These are phyloP conservation scores for Erodium trifolium DNA, from an alignment of 441 rosid genomes.

Conservation along the genomic window DNA sequence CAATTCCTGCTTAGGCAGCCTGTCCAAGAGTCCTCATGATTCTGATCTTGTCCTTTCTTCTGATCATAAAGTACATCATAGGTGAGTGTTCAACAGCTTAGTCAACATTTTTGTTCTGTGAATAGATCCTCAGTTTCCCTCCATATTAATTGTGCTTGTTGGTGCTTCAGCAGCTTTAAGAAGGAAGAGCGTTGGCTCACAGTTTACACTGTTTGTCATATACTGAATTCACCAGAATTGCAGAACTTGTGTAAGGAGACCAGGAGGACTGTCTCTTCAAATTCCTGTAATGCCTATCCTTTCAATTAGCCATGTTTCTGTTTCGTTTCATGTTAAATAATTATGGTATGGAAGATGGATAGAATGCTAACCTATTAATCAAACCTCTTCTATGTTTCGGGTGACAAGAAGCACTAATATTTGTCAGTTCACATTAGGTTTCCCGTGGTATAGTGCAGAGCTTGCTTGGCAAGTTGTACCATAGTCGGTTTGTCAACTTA, in stretches of 20 bases:
- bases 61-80: slow-evolving; percentile 27
- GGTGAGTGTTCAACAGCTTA: slow-evolving; percentile 26
- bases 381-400: slow-evolving; percentile 7
- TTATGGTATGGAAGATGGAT: slow-evolving; percentile 12
- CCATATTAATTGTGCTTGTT: slow-evolving; percentile 15
- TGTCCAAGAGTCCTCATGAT: slow-evolving; percentile 33
- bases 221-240: slow-evolving; percentile 49
- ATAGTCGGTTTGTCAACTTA: background rate
- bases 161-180: slow-evolving; percentile 26
- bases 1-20: slow-evolving; percentile 30
- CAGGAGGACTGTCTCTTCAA: slow-evolving; percentile 24
- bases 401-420: slow-evolving; percentile 9
- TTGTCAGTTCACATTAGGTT: background rate
- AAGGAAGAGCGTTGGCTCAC: slow-evolving; percentile 56
- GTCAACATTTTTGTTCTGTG: slow-evolving; percentile 9
- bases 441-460: background rate
- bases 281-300: slow-evolving; percentile 28
- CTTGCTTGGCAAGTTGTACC: background rate
- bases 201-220: slow-evolving; percentile 62
- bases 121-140: slow-evolving; percentile 15
- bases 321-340: slow-evolving; percentile 3
- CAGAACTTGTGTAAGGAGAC: slow-evolving; percentile 23
- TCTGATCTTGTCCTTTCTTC: slow-evolving; percentile 24
- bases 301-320: background rate
- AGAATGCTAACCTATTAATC: background rate